Evolutionary conservation across 2,329 filamentous ascomycete genomes (phyloP).

Genomic region (Aspergillus thermomutatus): DNA sequence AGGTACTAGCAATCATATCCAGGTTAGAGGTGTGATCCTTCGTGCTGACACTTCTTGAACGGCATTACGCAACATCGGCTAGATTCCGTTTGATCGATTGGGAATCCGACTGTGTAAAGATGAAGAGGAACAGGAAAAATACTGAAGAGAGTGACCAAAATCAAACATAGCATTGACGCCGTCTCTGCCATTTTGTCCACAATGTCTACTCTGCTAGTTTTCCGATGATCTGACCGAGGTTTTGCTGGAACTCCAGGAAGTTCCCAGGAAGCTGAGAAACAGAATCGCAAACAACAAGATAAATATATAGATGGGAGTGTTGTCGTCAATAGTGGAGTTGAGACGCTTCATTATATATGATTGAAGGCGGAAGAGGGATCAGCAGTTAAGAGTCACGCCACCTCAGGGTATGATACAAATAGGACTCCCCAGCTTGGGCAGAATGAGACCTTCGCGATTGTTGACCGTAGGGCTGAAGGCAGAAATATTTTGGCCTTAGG

Average conservation of each 20-base stretch:
- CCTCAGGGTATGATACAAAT: neutral
- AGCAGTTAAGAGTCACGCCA: constrained; percentile 18
- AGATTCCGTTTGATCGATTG: neutral
- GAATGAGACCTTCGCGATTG: neutral
- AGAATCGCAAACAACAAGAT: constrained; percentile 25
- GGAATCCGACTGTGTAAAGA: neutral
- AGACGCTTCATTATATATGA: constrained; percentile 21
- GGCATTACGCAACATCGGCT: neutral
- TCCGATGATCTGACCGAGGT: neutral
- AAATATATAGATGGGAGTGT: constrained; percentile 25
- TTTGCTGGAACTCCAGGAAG: constrained; percentile 15
- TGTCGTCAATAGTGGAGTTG: constrained; percentile 23
- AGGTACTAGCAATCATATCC: constrained; percentile 50
- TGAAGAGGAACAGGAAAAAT: constrained; percentile 14
- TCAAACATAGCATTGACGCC: constrained; percentile 40
- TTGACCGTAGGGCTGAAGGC: neutral
- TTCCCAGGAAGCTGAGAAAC: constrained; percentile 24
- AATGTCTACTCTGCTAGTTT: constrained; percentile 1
- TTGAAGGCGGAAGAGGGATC: constrained; percentile 8
- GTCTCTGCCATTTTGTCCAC: constrained; percentile 28
- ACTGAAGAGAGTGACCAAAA: constrained; percentile 49
- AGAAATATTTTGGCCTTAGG: neutral
- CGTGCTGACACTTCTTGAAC: neutral
- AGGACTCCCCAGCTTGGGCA: too few relatives aligned
- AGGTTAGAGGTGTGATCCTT: neutral